Evolutionary conservation across 345 rosid genomes (phyloP).

Genomic region (Arabidopsis thaliana): TAIR10.1 NC_003076.8:24579001-24579500

Average conservation of each 20-base stretch:
- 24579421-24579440: constrained; percentile 16
- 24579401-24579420: constrained; percentile 8
- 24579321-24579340: neutral
- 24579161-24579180: neutral
- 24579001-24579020: neutral
- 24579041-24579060: constrained; percentile 5
- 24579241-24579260: neutral
- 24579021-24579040: neutral
- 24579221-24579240: neutral
- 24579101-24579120: neutral
- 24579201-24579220: neutral
- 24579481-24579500: neutral
- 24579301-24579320: neutral
- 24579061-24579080: constrained; percentile 2
- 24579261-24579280: neutral
- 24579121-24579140: neutral
- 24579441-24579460: constrained; percentile 14
- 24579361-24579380: neutral
- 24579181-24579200: neutral
- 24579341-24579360: constrained; percentile 27
- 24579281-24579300: neutral
- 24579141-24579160: neutral
- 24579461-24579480: neutral
- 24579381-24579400: neutral
- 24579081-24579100: constrained; percentile 15